A percentile compares a stretch with the other conserved stretches of the same genome.
phyloP scores from a whole-genome alignment of 1,284 basidiomycete genomes.

The Microbotryomycetes sp. region DNA sequence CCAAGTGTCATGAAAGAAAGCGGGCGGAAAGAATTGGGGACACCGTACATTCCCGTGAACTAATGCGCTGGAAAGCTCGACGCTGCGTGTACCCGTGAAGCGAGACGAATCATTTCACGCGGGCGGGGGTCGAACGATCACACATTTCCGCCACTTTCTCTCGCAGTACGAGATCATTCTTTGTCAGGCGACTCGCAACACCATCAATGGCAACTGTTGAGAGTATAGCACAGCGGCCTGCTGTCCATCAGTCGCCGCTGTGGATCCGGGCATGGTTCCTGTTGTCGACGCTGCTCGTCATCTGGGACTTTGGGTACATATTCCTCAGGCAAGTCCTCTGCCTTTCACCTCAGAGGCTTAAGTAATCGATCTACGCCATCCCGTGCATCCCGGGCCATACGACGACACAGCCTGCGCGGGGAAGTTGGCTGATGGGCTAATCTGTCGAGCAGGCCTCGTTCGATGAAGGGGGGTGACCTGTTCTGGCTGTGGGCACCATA shows the following conservation, averaged over 20 bases:
- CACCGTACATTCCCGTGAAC: too few relatives aligned
- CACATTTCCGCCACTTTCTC: too few relatives aligned
- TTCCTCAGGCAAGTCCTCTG: constrained; percentile 17
- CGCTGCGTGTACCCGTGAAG: too few relatives aligned
- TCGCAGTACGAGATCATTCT: too few relatives aligned
- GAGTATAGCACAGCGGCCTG: too few relatives aligned
- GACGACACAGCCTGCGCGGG: constrained; percentile 31
- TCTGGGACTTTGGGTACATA: constrained; percentile 36
- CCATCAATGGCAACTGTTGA: too few relatives aligned
- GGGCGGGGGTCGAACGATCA: too few relatives aligned
- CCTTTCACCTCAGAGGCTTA: neutral
- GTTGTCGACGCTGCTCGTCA: constrained; percentile 49
- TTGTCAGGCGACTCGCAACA: too few relatives aligned
- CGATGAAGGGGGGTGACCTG: constrained; percentile 68
- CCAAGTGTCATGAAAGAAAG: too few relatives aligned
- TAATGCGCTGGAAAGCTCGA: too few relatives aligned
- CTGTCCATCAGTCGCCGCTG: neutral
- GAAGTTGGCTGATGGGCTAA: constrained; percentile 67
- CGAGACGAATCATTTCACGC: too few relatives aligned
- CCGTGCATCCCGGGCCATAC: constrained; percentile 38
- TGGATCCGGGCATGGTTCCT: constrained; percentile 52
- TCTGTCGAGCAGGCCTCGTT: constrained; percentile 55
- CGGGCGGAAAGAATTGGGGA: too few relatives aligned
- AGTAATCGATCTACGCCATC: constrained; percentile 45
- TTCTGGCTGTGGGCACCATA: constrained; percentile 67